These are phyloP conservation scores for Sporothrix brunneoviolacea DNA, from an alignment of 2,329 filamentous ascomycete species.

Conservation along the genomic window DNA sequence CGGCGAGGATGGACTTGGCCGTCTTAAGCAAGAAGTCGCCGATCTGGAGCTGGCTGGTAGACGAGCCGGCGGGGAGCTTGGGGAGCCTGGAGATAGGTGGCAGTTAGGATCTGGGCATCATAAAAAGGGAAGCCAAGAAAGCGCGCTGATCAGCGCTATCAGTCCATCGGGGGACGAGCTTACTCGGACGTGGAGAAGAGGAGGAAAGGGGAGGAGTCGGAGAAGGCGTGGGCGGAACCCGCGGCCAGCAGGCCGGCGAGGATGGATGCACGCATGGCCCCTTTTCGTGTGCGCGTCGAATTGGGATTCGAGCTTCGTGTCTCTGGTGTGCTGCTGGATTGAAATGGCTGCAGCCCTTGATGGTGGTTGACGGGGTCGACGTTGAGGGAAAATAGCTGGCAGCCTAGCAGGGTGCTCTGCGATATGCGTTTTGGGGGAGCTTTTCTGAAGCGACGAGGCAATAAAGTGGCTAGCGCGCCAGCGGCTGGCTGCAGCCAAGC, in stretches of 20 bases:
- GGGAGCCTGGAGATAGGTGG: too few species aligned
- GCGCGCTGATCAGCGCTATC: too few species aligned
- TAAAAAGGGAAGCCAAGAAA: neutral
- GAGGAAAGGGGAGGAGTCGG: conserved; percentile 82
- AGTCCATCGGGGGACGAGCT: conserved; percentile 26
- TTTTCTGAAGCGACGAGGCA: too few species aligned
- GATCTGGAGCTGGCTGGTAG: conserved; percentile 42
- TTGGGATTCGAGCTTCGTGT: too few species aligned
- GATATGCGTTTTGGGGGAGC: neutral
- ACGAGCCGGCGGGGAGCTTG: conserved; percentile 28
- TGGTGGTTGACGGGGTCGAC: neutral
- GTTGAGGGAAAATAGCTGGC: conserved; percentile 11
- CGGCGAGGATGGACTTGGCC: conserved; percentile 47
- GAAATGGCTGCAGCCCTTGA: too few species aligned
- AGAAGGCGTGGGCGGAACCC: conserved; percentile 63
- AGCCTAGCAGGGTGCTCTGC: neutral
- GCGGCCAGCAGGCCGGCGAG: conserved; percentile 47
- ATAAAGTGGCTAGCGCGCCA: neutral
- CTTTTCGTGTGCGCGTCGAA: too few species aligned
- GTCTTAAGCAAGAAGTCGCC: conserved; percentile 36
- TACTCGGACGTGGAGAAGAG: conserved; percentile 81
- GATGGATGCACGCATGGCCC: conserved; percentile 51
- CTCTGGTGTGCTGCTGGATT: neutral
- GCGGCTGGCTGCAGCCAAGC: neutral
- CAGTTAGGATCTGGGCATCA: conserved; percentile 20